Conservation (phyloP, 116 monocot genomes). For the Trichopus zeylanicus region DNA sequence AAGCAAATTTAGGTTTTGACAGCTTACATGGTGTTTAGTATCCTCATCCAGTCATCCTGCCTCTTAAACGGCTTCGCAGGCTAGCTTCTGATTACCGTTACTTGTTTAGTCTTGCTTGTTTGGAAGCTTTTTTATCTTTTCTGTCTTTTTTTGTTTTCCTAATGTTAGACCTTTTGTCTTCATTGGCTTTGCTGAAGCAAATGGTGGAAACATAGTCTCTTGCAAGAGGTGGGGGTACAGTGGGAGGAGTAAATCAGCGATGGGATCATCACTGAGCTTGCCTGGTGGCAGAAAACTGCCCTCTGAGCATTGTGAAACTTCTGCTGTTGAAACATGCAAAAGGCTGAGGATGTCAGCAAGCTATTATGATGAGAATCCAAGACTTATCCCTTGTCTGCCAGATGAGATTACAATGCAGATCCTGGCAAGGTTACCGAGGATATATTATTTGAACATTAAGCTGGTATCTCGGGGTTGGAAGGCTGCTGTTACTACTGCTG, state of each 20-base stretch:
- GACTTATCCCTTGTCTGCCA: conserved; percentile 66
- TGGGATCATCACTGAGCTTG: conserved; percentile 67
- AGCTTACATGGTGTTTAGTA: too few relatives aligned
- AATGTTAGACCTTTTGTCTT: too few relatives aligned
- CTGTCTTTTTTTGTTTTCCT: too few relatives aligned
- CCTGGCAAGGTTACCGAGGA: conserved; percentile 74
- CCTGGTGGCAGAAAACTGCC: conserved; percentile 18
- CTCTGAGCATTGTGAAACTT: conserved; percentile 9
- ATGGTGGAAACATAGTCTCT: not conserved
- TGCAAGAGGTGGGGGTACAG: not conserved
- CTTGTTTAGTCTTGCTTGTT: too few relatives aligned
- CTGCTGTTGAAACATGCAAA: conserved; percentile 46
- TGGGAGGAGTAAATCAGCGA: conserved; percentile 7
- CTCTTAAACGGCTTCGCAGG: too few relatives aligned
- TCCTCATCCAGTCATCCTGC: too few relatives aligned
- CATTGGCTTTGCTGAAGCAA: not conserved
- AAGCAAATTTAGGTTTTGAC: too few relatives aligned
- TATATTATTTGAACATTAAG: conserved; percentile 48
- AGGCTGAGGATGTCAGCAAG: conserved; percentile 51
- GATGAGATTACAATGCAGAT: conserved; percentile 87
- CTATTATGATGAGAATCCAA: conserved; percentile 24
- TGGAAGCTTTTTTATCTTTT: too few relatives aligned
- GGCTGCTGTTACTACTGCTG: conserved; percentile 43
- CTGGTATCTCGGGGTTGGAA: conserved; percentile 73
- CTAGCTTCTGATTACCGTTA: too few relatives aligned